Base-by-base conservation (phyloP, 225 moss, liverwort and hornwort genomes). In the Rhytidiadelphus loreus region DNA sequence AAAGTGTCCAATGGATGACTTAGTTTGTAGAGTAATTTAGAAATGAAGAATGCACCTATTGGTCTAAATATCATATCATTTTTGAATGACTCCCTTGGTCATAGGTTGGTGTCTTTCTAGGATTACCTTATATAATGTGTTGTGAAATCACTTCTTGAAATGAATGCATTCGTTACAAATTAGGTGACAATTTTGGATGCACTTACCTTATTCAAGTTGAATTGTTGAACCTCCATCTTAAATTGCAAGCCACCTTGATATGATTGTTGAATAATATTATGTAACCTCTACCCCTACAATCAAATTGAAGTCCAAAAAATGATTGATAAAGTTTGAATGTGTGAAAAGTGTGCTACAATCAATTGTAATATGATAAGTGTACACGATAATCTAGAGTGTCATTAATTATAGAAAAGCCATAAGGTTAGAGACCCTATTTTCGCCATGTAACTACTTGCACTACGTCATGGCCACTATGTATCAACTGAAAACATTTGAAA, bases 41-140 rank as follows among this genome's bases (percentile, higher is more conserved):
- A 46, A 46, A 46, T 30, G 12, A 74, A 19, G 2, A 74, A 48
- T 74, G 12, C 4, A 48, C 30, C 7, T 29, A 48, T 19, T 0
- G 46, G 30, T 48, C 4, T 5, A 30, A 30, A 74, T 30, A 10
- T 7, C 2, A 74, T 0, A 46, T 73, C 30, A 46, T 46, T 73
- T 29, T 72, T 46, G 5, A 30, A 44, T 11, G 7, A 73, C 18
- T 73, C 46, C 11, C 6, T 44, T 72, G 5, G 1, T 16, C 0
- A 3, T 16, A 72, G 9, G 72, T 1, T 3, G 0, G 2, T 0
- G 1, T 30, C 30, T 73, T 30, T 46, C 5, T 1, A 17, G 1
- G 12, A 2, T 48, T 48, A 74, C 12, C 1, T 19, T 20, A 19
- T 32, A 30, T 11, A 48, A 32, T 4, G 1, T 30, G 2, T 48